Evolutionary conservation across 2,329 filamentous ascomycete species (phyloP).

Genomic region (Periglandula ipomoeae): DNA sequence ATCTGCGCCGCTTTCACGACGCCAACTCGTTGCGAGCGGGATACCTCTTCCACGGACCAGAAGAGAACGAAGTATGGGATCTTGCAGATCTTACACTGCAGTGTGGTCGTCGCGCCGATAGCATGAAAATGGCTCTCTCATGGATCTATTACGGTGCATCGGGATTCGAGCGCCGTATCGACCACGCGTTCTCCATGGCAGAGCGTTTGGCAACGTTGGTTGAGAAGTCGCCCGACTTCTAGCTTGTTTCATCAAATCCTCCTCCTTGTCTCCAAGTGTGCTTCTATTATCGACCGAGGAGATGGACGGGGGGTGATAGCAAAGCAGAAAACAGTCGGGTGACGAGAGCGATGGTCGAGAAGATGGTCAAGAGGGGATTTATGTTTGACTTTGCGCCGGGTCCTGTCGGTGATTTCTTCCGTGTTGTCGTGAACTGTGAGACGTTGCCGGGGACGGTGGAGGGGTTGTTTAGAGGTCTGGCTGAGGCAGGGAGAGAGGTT

Average conservation of each 20-base stretch:
- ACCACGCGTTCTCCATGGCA: constrained; percentile 64
- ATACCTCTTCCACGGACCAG: constrained; percentile 66
- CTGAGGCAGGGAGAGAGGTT: too few species aligned
- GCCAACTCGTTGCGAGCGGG: constrained; percentile 81
- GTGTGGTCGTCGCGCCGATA: constrained; percentile 78
- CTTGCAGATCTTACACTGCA: constrained; percentile 86
- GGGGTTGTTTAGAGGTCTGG: constrained; percentile 43
- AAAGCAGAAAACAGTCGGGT: constrained; percentile 36
- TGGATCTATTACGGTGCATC: constrained; percentile 80
- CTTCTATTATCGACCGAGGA: constrained; percentile 66
- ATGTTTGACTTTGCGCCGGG: constrained; percentile 53
- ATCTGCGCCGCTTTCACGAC: constrained; percentile 65
- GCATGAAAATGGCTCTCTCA: constrained; percentile 73
- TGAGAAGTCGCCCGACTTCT: constrained; percentile 46
- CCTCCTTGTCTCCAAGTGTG: constrained; percentile 88
- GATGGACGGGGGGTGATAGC: constrained; percentile 34
- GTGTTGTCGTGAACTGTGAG: constrained; percentile 48
- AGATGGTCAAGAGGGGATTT: constrained; percentile 41
- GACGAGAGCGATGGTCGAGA: constrained; percentile 38
- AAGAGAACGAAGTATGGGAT: constrained; percentile 63
- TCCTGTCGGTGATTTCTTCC: constrained; percentile 44
- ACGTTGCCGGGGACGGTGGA: constrained; percentile 41
- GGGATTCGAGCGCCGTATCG: constrained; percentile 61
- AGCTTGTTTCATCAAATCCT: constrained; percentile 63
- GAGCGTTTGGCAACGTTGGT: constrained; percentile 55